Evolutionary conservation across 169 alveolate genomes (phyloP).

Genomic region (Cryptosporidium parvum): DNA sequence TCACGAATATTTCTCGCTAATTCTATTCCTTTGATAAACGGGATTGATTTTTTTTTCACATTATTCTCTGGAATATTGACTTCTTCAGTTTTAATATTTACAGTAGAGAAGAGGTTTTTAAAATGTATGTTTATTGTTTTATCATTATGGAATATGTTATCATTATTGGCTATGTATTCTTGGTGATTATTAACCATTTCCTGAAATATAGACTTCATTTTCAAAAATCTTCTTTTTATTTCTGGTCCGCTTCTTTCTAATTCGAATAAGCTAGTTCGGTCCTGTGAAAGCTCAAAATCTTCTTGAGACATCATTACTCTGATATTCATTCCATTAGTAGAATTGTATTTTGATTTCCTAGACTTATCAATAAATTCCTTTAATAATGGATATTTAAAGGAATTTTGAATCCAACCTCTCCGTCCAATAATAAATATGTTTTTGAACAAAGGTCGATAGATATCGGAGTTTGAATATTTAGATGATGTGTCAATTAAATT

Average conservation of each 20-base stretch:
- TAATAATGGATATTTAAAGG: conserved; percentile 36
- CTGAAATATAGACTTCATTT: conserved; percentile 29
- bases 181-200: conserved; percentile 64
- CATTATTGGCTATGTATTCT: conserved; percentile 11
- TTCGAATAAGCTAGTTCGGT: not conserved
- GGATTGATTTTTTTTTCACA: not conserved
- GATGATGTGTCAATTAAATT: conserved; percentile 25
- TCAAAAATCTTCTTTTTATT: not conserved
- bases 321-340: not conserved
- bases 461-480: not conserved
- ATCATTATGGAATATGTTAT: not conserved
- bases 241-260: not conserved
- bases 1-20: conserved; percentile 1
- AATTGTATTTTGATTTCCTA: conserved; percentile 20
- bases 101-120: conserved; percentile 9
- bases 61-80: not conserved
- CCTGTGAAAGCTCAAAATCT: conserved; percentile 52
- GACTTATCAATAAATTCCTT: conserved; percentile 40
- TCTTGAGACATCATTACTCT: conserved; percentile 70
- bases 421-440: conserved; percentile 60
- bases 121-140: conserved; percentile 31
- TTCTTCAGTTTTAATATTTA: conserved; percentile 36
- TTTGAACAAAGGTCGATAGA: conserved; percentile 42
- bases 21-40: conserved; percentile 39
- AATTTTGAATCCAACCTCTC: conserved; percentile 69